phyloP scores from a whole-genome alignment of 257 asterid genomes.

The Craterostigma plantagineum region DNA sequence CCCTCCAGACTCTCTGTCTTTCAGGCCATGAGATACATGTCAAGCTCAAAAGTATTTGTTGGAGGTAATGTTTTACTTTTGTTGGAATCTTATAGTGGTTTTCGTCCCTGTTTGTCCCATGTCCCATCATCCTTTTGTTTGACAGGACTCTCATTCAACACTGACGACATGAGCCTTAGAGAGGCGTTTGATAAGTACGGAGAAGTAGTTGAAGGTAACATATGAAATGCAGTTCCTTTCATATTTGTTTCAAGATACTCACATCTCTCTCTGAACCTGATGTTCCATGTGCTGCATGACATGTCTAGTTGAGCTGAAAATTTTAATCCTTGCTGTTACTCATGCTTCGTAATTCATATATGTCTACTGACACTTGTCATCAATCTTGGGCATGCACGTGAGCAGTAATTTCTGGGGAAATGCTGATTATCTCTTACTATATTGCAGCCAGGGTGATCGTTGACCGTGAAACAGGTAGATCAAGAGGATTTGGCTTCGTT shows the following conservation, averaged over 20 bases:
- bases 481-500: conserved; percentile 85
- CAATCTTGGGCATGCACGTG: too few species aligned
- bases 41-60: conserved; percentile 50
- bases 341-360: too few species aligned
- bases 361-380: too few species aligned
- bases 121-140: too few species aligned
- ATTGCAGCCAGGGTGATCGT: conserved; percentile 48
- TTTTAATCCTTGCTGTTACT: too few species aligned
- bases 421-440: neutral
- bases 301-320: neutral
- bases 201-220: conserved; percentile 56
- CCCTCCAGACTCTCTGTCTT: conserved; percentile 38
- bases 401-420: too few species aligned
- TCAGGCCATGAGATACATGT: conserved; percentile 71
- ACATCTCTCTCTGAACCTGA: too few species aligned
- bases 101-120: too few species aligned
- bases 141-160: conserved; percentile 56
- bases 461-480: conserved; percentile 68
- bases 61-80: conserved; percentile 38
- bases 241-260: too few species aligned
- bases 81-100: neutral
- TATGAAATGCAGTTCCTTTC: too few species aligned
- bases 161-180: conserved; percentile 35
- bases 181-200: conserved; percentile 63
- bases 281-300: neutral